These are phyloP conservation scores for Mariannaea sp. DNA, from an alignment of 2,329 filamentous ascomycete species.

Conservation along the genomic window DNA sequence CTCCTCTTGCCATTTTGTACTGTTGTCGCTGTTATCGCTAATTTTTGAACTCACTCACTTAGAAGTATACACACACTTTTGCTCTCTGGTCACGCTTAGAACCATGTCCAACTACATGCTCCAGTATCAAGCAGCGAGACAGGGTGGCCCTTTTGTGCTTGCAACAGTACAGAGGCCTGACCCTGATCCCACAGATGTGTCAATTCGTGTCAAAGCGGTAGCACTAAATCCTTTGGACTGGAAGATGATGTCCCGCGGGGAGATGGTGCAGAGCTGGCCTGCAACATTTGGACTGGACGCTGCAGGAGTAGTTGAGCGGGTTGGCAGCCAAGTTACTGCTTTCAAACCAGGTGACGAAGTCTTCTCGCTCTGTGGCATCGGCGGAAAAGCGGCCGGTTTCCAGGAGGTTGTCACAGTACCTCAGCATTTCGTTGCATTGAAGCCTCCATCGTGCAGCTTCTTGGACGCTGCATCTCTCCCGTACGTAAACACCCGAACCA, in stretches of 20 bases:
- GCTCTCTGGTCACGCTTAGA: not conserved
- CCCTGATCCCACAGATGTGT: constrained; percentile 22
- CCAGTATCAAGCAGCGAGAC: constrained; percentile 24
- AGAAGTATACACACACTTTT: not conserved
- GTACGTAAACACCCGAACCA: constrained; percentile 16
- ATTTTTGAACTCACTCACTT: not conserved
- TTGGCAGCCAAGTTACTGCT: constrained; percentile 27
- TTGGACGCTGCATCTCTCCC: constrained; percentile 27
- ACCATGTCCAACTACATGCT: constrained; percentile 21
- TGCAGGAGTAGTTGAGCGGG: constrained; percentile 31
- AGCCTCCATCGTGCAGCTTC: constrained; percentile 20
- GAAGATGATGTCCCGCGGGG: constrained; percentile 27
- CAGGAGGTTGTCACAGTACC: constrained; percentile 29
- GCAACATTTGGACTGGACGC: constrained; percentile 27
- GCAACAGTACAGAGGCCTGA: constrained; percentile 20
- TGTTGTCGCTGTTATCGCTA: no score
- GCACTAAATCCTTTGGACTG: constrained; percentile 33
- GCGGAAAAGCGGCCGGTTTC: constrained; percentile 27
- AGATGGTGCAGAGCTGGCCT: constrained; percentile 28
- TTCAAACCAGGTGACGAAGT: constrained; percentile 49
- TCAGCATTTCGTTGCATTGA: constrained; percentile 28
- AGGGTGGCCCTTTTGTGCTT: constrained; percentile 27
- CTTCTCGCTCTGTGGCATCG: constrained; percentile 27
- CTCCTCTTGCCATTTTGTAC: no score
- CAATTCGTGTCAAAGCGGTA: constrained; percentile 29